Conservation (phyloP, 192 early-diverging fungal genomes). For the Rhizoclosmatium sp. region DNA sequence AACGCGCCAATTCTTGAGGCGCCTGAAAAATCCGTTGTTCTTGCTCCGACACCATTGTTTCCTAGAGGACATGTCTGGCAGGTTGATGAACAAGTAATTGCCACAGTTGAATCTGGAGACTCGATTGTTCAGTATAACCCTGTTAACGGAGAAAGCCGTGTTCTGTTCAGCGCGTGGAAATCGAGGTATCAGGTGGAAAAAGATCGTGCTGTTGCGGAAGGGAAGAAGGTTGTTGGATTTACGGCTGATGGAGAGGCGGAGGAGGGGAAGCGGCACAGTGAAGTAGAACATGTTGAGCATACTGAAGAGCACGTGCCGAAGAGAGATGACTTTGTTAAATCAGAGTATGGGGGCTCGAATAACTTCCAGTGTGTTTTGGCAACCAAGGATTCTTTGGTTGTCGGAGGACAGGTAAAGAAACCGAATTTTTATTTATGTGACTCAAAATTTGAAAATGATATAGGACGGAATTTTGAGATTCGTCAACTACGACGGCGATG, state of each 20-base stretch:
- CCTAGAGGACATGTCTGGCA: slow-evolving; percentile 35
- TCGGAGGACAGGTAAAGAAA: slow-evolving; percentile 53
- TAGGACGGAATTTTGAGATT: slow-evolving; percentile 55
- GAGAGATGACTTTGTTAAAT: slow-evolving; percentile 28
- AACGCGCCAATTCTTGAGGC: not conserved
- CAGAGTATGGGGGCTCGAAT: slow-evolving; percentile 28
- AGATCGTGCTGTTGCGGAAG: not conserved
- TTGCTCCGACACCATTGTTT: not conserved
- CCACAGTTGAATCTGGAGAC: slow-evolving; percentile 23
- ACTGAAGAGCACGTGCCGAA: not conserved
- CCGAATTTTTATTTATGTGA: not conserved
- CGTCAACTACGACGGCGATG: slow-evolving; percentile 28
- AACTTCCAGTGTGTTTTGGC: slow-evolving; percentile 41
- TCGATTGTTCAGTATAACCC: slow-evolving; percentile 49
- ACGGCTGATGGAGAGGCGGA: slow-evolving; percentile 2
- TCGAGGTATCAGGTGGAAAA: slow-evolving; percentile 24
- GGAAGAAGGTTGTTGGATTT: not conserved
- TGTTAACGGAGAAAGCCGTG: slow-evolving; percentile 29
- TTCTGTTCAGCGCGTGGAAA: slow-evolving; percentile 35
- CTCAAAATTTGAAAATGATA: not conserved
- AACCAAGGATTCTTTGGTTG: slow-evolving; percentile 40
- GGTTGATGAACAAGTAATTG: slow-evolving; percentile 32
- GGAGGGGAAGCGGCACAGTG: slow-evolving; percentile 23
- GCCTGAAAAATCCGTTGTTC: not conserved
- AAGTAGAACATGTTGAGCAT: slow-evolving; percentile 9